Base-by-base conservation (phyloP, 306 rosid species). In the Rosa persica region DNA sequence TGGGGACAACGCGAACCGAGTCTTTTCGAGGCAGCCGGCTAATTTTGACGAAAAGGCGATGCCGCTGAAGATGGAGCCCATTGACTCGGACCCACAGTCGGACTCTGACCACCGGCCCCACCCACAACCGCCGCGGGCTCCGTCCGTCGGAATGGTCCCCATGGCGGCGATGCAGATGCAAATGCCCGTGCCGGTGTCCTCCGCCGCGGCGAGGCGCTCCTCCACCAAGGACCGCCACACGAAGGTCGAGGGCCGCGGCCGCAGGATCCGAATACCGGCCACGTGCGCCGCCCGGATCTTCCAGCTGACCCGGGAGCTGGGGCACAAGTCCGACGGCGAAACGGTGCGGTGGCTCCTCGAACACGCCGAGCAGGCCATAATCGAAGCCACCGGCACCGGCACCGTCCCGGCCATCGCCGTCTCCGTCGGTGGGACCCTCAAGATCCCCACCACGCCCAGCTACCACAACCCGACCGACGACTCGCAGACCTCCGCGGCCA, bases 191-290 rank as follows among this genome's bases (percentile, higher is more conserved):
- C 43, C 43, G 36, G 36, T 30, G 36, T 30, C 44, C 44, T 42
- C 9, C 81, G 4, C 40, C 47, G 67, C 65, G 36, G 20, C 81
- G 0, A 57, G 76, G 54, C 81, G 88, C 5, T 22, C 90, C 17
- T 87, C 86, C 36, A 83, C 89, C 67, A 86, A 83, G 48, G 89
- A 86, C 82, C 85, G 89, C 34, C 89, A 86, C 67, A 83, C 89
- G 2, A 86, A 86, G 46, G 89, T 83, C 2, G 89, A 86, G 48
- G 89, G 89, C 3, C 84, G 89, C 19, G 87, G 89, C 46, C 84
- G 86, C 12, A 81, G 87, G 83, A 86, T 86, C 80, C 83, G 89
- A 74, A 83, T 86, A 76, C 89, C 87, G 44, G 87, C 89, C 62
- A 83, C 86, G 0, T 81, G 89, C 27, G 87, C 87, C 9, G 87